These are phyloP conservation scores for Symmetrospora coprosmae DNA, from an alignment of 768 basidiomycete species.

Conservation along the genomic window DNA sequence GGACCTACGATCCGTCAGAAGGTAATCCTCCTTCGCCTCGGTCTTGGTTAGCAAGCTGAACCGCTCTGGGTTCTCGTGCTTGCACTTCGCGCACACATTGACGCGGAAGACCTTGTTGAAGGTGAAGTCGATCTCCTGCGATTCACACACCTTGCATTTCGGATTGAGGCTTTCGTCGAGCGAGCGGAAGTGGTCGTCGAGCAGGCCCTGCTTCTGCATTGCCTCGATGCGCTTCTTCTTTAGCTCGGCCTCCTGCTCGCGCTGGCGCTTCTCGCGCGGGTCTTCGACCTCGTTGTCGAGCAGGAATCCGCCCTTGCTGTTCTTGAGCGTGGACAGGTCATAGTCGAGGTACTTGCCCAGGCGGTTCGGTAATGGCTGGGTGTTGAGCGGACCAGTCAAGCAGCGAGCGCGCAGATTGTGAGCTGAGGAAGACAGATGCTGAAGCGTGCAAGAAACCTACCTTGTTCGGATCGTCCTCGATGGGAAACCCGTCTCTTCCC, in stretches of 20 bases:
- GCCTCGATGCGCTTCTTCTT: conserved; percentile 38
- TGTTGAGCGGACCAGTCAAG: too few species aligned
- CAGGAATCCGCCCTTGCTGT: conserved; percentile 89
- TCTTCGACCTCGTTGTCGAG: conserved; percentile 70
- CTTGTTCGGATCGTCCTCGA: conserved; percentile 22
- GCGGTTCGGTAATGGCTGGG: conserved; percentile 17
- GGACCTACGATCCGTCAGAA: conserved; percentile 70
- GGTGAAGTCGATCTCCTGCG: conserved; percentile 74
- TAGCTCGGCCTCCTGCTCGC: conserved; percentile 61
- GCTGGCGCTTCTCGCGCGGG: conserved; percentile 60
- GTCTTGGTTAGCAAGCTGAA: conserved; percentile 95
- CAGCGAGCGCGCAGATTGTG: neutral
- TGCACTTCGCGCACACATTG: conserved; percentile 75
- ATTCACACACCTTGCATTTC: conserved; percentile 68
- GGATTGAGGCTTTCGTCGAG: conserved; percentile 48
- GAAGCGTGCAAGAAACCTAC: neutral
- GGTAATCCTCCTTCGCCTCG: conserved; percentile 96
- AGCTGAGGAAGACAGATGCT: too few species aligned
- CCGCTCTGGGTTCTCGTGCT: conserved; percentile 75
- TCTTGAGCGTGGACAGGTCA: conserved; percentile 37
- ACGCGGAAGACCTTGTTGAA: conserved; percentile 69
- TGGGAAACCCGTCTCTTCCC: conserved; percentile 21
- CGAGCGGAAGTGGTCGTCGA: conserved; percentile 23
- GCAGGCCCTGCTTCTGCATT: conserved; percentile 24
- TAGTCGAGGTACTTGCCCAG: conserved; percentile 24